Conservation (phyloP, 108 stramenopile species). For the Cyclostephanos tholiformis region DNA sequence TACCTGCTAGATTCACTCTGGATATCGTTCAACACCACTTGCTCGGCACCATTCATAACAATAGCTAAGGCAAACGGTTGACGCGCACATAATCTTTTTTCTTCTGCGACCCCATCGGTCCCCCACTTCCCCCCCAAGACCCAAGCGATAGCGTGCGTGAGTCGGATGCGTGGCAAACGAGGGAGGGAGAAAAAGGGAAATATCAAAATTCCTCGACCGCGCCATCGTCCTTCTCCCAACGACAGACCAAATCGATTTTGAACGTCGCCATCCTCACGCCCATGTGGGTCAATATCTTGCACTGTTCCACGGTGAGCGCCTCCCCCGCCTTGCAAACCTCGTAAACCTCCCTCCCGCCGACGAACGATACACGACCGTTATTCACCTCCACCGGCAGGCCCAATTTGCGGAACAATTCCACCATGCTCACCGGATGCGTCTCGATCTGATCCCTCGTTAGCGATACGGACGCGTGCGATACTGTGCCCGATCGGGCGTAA, state of each 20-base stretch:
- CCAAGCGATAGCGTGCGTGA: too few relatives aligned
- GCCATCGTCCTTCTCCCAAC: constrained; percentile 73
- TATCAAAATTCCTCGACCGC: constrained; percentile 55
- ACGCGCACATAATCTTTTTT: too few relatives aligned
- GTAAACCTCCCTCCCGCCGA: constrained; percentile 74
- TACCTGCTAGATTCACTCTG: too few relatives aligned
- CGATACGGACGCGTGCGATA: constrained; percentile 68
- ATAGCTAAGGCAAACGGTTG: too few relatives aligned
- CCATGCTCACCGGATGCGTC: constrained; percentile 90
- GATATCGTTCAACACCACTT: too few relatives aligned
- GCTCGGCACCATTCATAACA: too few relatives aligned
- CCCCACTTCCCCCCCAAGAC: too few relatives aligned
- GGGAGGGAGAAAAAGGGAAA: neutral
- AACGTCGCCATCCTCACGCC: constrained; percentile 83
- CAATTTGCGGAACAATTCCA: constrained; percentile 93
- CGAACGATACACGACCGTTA: constrained; percentile 81
- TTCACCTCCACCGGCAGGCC: constrained; percentile 93
- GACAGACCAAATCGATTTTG: constrained; percentile 74
- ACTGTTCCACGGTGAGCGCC: constrained; percentile 84
- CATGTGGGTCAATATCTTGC: constrained; percentile 91
- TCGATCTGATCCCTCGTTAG: constrained; percentile 74
- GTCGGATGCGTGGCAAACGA: too few relatives aligned
- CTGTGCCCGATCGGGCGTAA: constrained; percentile 88
- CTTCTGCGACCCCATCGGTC: too few relatives aligned
- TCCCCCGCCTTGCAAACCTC: constrained; percentile 89